These are phyloP conservation scores for Diplodia scrobiculata DNA, from an alignment of 2,329 filamentous ascomycete species.

Conservation along the genomic window DNA sequence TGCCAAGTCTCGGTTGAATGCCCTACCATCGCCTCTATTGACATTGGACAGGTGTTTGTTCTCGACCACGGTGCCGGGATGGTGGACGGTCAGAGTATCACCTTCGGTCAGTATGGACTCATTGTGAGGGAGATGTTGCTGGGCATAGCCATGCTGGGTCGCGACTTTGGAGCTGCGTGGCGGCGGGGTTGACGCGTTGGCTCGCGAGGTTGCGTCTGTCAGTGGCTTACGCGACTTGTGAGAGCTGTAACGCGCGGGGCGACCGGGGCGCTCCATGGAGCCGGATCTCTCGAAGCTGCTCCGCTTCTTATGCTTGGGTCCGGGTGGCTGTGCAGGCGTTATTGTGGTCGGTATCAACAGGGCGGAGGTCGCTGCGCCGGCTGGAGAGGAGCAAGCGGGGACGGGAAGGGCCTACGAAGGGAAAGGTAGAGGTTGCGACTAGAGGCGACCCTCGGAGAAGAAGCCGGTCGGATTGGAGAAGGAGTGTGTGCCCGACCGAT, in stretches of 20 bases:
- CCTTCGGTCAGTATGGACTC: conserved; percentile 51
- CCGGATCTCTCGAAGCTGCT: conserved; percentile 13
- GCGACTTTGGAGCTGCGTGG: conserved; percentile 10
- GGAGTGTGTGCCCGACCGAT: background rate
- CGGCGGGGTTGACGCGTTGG: conserved; percentile 37
- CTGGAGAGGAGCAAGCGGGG: background rate
- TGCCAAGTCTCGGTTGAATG: conserved; percentile 56
- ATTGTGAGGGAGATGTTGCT: conserved; percentile 45
- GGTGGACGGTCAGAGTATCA: conserved; percentile 45
- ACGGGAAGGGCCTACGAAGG: background rate
- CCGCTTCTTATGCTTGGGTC: background rate
- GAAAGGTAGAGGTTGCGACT: background rate
- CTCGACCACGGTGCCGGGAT: conserved; percentile 39
- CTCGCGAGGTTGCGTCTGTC: conserved; percentile 41
- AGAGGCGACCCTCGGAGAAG: background rate
- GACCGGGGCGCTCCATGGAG: conserved; percentile 38
- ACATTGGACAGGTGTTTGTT: conserved; percentile 59
- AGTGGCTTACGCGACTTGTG: conserved; percentile 40
- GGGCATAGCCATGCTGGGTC: conserved; percentile 19
- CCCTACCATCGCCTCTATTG: conserved; percentile 50
- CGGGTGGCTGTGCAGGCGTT: background rate
- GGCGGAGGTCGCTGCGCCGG: background rate
- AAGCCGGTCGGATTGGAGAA: background rate
- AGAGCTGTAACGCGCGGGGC: conserved; percentile 36
- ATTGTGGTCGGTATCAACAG: background rate